phyloP scores from a whole-genome alignment of 176 grass and related monocot genomes.

The Avena sativa region DNA sequence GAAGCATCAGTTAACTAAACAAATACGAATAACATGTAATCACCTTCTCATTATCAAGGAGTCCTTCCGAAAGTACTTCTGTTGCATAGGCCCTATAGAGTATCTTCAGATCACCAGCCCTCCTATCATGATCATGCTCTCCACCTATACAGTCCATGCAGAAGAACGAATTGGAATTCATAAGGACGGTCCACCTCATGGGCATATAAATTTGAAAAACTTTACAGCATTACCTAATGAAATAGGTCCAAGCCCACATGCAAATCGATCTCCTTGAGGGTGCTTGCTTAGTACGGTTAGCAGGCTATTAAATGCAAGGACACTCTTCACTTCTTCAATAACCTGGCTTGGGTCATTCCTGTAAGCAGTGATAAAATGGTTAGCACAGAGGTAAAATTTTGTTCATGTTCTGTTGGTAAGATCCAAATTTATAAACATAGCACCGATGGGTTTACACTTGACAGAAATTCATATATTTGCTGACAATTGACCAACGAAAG shows the following conservation, averaged over 20 bases:
- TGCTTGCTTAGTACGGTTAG: conserved; percentile 79
- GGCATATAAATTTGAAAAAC: conserved; percentile 40
- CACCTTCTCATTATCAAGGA: conserved; percentile 78
- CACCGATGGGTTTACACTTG: neutral
- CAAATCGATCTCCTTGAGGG: conserved; percentile 63
- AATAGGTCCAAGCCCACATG: conserved; percentile 79
- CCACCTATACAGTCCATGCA: conserved; percentile 64
- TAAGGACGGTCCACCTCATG: conserved; percentile 32
- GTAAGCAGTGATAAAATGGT: conserved; percentile 46
- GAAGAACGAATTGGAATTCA: conserved; percentile 6
- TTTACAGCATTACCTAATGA: conserved; percentile 72
- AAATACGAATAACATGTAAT: conserved; percentile 32
- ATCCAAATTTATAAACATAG: neutral
- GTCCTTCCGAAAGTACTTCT: conserved; percentile 77
- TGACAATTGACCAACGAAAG: conserved; percentile 21
- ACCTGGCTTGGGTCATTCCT: conserved; percentile 65
- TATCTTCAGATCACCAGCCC: conserved; percentile 76
- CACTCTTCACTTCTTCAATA: conserved; percentile 73
- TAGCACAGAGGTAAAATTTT: conserved; percentile 42
- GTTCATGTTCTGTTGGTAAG: conserved; percentile 27
- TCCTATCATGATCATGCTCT: conserved; percentile 73
- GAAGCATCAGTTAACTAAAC: conserved; percentile 33
- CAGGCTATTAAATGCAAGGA: conserved; percentile 81
- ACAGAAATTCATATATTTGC: conserved; percentile 27
- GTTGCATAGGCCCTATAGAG: conserved; percentile 81